Evolutionary conservation across 352 stramenopile genomes (phyloP).

Genomic region (Globisporangium irregulare): DNA sequence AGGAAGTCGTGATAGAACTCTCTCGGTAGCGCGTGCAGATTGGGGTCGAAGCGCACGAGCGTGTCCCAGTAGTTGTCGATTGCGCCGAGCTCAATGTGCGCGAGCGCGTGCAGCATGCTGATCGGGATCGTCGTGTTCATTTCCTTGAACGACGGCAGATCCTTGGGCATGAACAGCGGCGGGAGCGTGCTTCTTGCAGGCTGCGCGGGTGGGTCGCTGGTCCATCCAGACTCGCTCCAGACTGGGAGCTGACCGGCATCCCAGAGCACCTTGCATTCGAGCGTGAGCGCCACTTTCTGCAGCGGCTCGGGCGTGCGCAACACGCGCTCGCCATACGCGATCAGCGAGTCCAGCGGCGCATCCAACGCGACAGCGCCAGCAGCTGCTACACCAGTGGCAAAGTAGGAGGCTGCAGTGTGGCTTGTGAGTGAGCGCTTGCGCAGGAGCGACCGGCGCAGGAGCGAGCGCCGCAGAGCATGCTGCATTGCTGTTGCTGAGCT

Average conservation of each 20-base stretch:
- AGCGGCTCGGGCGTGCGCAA: constrained; percentile 42
- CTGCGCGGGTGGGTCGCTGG: constrained; percentile 35
- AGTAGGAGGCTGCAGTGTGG: background rate
- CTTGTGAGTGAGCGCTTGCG: constrained; percentile 1
- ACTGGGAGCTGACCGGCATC: constrained; percentile 35
- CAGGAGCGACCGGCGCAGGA: constrained; percentile 1
- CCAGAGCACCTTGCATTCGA: constrained; percentile 54
- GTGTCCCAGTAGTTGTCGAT: constrained; percentile 90
- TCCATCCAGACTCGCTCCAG: constrained; percentile 30
- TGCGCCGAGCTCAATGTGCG: constrained; percentile 82
- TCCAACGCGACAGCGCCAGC: background rate
- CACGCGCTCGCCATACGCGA: constrained; percentile 63
- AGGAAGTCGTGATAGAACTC: constrained; percentile 80
- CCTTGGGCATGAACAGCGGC: constrained; percentile 56
- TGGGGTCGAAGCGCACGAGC: constrained; percentile 73
- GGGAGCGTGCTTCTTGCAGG: constrained; percentile 47
- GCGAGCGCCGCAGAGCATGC: constrained; percentile 1
- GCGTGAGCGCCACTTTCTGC: constrained; percentile 64
- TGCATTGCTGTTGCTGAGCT: background rate
- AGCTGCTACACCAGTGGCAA: background rate
- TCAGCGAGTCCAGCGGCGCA: constrained; percentile 38
- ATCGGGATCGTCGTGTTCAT: constrained; percentile 61
- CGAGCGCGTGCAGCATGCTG: constrained; percentile 79
- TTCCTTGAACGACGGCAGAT: constrained; percentile 70
- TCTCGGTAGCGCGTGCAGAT: constrained; percentile 35